Evolutionary conservation across 1,139 yeast genomes (phyloP).

Genomic region (Sugiyamaella novakii): DNA sequence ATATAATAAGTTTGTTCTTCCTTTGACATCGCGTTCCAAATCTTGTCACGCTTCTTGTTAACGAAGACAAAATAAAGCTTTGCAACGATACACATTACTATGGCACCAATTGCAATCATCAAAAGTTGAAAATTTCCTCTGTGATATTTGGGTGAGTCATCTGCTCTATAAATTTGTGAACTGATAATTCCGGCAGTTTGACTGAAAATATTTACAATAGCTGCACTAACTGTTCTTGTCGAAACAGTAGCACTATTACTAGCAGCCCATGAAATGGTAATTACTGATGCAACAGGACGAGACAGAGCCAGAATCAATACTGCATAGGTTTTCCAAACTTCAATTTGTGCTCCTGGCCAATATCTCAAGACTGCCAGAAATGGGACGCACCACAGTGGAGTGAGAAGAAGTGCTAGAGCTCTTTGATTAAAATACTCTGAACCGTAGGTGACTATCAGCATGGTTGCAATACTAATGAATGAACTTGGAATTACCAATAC

Average conservation of each 20-base stretch:
- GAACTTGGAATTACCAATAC: conserved; percentile 55
- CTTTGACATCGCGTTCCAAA: conserved; percentile 52
- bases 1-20: conserved; percentile 54
- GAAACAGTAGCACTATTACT: conserved; percentile 61
- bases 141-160: conserved; percentile 60
- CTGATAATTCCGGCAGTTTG: conserved; percentile 58
- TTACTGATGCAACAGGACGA: conserved; percentile 52
- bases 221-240: conserved; percentile 60
- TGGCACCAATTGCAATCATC: conserved; percentile 42
- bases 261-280: conserved; percentile 62
- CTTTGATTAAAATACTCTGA: conserved; percentile 47
- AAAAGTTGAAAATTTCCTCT: conserved; percentile 55
- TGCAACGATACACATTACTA: conserved; percentile 30
- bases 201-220: conserved; percentile 63
- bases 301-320: conserved; percentile 50
- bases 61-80: conserved; percentile 49
- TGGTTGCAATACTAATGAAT: conserved; percentile 45
- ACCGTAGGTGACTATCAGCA: conserved; percentile 47
- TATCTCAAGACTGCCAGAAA: conserved; percentile 49
- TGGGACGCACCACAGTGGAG: conserved; percentile 47
- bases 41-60: conserved; percentile 49
- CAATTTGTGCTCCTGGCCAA: conserved; percentile 52
- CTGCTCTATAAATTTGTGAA: conserved; percentile 55
- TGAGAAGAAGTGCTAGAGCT: conserved; percentile 41
- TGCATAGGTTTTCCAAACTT: conserved; percentile 46